Base-by-base conservation (phyloP, 352 stramenopile species). In the Sclerospora graminicola region DNA sequence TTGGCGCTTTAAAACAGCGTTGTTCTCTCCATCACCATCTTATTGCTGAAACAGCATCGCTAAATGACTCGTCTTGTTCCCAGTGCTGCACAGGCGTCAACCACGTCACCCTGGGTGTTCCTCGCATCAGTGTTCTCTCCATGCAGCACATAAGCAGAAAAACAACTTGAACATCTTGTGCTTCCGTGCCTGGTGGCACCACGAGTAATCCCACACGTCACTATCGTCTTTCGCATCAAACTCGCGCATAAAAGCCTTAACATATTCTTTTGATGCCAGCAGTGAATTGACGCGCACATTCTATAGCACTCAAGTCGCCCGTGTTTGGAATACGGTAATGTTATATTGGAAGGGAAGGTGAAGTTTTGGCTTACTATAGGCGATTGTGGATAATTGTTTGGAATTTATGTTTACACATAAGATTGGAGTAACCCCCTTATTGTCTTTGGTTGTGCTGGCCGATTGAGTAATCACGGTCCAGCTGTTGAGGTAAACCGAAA, bases 1-100 rank as follows among this genome's bases (percentile, higher is more conserved):
- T 36, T 82, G 87, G 39, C 74, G 82, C 23, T 81, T 55, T 28
- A 62, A 56, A 8, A 38, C 38, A 5, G 11, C 42, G 59, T 41
- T 64, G 13, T 53, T 51, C 20, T 45, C 50, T 26, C 21, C 21
- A 7, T 48, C 60, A 65, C 43, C 72, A 7, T 26, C 55, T 35
- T 71, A 82, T 47, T 76, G 82, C 77, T 84, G 66, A 37, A 98
- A 36, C 15, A 97, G 63, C 47, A 97, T 90, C 9, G 95, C 95
- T 10, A 97, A 65, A 66, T 99, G 95, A 58, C 85, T 96, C 13
- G 96, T 99, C 69, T 99, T 99, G 70, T 99, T 99, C 11, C 96
- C 96, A 7, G 96, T 11, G 96, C 95, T 5, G 95, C 93, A 57
- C 95, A 99, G 4, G 95, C 95, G 66, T 99, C 96, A 33, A 98